phyloP scores from a whole-genome alignment of 768 basidiomycete genomes.

The Cantharellus anzutake region DNA sequence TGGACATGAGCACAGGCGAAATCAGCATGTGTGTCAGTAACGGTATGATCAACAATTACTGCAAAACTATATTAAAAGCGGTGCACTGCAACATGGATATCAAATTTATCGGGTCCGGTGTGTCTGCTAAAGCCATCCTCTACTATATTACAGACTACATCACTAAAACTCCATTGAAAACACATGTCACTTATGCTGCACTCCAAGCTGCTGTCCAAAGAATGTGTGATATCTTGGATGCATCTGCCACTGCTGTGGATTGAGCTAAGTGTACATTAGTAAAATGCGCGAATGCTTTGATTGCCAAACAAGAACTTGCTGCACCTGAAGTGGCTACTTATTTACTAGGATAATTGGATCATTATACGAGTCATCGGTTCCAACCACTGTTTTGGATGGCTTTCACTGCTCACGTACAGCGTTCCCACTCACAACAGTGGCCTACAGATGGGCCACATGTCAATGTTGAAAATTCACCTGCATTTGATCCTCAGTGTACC shows the following conservation, averaged over 20 bases:
- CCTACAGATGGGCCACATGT: not conserved
- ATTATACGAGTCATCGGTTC: constrained; percentile 22
- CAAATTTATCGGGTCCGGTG: constrained; percentile 25
- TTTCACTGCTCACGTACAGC: constrained; percentile 16
- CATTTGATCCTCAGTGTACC: too few species aligned
- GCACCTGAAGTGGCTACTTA: constrained; percentile 21
- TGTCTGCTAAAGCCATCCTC: constrained; percentile 23
- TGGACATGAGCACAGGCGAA: constrained; percentile 12
- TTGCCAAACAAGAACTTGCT: constrained; percentile 23
- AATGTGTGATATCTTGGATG: constrained; percentile 11
- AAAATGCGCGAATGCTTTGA: constrained; percentile 21
- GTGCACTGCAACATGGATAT: constrained; percentile 30
- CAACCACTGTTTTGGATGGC: constrained; percentile 19
- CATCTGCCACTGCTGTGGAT: constrained; percentile 9
- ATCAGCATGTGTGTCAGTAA: constrained; percentile 19
- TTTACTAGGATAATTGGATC: constrained; percentile 19
- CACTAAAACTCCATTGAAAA: constrained; percentile 24
- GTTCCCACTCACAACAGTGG: not conserved
- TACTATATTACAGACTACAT: constrained; percentile 34
- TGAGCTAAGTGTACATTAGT: constrained; percentile 19
- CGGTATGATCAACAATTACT: constrained; percentile 27
- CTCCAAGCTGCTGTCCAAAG: constrained; percentile 20
- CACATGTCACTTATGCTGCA: constrained; percentile 23
- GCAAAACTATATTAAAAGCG: constrained; percentile 20
- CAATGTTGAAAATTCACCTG: too few species aligned